phyloP scores from a whole-genome alignment of 306 rosid genomes.

The Mimosa pudica region DNA sequence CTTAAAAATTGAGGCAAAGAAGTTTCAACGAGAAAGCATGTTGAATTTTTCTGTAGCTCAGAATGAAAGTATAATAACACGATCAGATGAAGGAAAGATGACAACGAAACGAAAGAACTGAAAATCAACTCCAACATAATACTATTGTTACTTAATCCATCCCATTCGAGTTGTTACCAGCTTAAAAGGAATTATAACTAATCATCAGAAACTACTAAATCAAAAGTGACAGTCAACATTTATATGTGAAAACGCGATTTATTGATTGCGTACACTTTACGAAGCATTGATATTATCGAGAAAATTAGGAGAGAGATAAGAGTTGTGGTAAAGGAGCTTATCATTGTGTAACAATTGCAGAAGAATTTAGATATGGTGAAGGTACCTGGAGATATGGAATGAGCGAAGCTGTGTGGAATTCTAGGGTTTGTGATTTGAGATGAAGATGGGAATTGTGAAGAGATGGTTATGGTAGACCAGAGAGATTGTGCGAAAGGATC shows the following conservation, averaged over 20 bases:
- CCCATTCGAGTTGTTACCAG: slow-evolving; percentile 28
- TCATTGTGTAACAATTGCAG: neutral
- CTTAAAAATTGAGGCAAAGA: neutral
- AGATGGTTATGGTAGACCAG: neutral
- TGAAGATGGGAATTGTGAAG: slow-evolving; percentile 42
- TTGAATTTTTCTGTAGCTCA: slow-evolving; percentile 4
- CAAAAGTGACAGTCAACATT: neutral
- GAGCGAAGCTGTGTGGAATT: slow-evolving; percentile 24
- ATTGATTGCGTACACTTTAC: slow-evolving; percentile 12
- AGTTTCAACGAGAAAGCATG: neutral
- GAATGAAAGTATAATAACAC: neutral
- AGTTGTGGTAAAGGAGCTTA: neutral
- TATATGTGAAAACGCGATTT: neutral
- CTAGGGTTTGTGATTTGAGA: slow-evolving; percentile 58
- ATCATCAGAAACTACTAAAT: neutral
- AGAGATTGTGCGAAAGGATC: slow-evolving; percentile 28
- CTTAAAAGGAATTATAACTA: neutral
- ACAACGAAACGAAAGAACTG: slow-evolving; percentile 8
- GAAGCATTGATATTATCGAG: neutral
- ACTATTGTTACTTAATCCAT: slow-evolving; percentile 35
- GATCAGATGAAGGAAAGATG: neutral
- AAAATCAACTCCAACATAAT: slow-evolving; percentile 21
- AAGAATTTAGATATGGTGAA: slow-evolving; percentile 24
- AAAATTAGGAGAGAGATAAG: neutral
- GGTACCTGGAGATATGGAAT: slow-evolving; percentile 52